phyloP scores from a whole-genome alignment of 371 early-diverging fungal genomes.

The Mortierella sp. region DNA sequence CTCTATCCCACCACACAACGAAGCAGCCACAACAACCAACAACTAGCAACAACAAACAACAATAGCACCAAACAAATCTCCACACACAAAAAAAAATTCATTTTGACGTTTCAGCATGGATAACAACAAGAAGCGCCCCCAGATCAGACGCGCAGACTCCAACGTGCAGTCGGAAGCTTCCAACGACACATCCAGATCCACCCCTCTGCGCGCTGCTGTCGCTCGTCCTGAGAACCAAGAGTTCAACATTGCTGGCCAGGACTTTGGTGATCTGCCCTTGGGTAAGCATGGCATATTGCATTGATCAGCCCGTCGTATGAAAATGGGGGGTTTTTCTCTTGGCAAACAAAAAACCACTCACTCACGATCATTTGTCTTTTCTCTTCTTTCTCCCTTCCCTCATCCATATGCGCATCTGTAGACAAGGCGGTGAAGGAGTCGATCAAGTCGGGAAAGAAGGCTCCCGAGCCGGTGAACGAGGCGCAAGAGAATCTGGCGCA shows the following conservation, averaged over 20 bases:
- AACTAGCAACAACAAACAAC: background rate
- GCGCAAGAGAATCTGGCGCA: constrained; percentile 4
- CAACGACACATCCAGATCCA: background rate
- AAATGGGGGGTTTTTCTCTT: no score
- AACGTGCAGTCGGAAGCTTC: constrained; percentile 25
- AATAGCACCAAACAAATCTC: background rate
- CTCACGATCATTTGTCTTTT: no score
- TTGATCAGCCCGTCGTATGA: no score
- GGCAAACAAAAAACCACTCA: background rate
- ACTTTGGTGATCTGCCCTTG: constrained; percentile 24
- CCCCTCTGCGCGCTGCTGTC: constrained; percentile 27
- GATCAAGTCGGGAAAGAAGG: constrained; percentile 11
- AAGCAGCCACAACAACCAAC: no score
- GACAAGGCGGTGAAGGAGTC: constrained; percentile 16
- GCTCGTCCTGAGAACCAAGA: constrained; percentile 25
- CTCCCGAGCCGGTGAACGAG: constrained; percentile 15
- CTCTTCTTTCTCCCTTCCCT: background rate
- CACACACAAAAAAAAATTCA: background rate
- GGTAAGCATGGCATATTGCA: constrained; percentile 6
- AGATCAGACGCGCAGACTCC: constrained; percentile 19
- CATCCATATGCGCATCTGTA: background rate
- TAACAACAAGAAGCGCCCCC: background rate
- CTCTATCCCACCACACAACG: no score
- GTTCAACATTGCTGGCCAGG: constrained; percentile 28
- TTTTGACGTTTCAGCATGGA: background rate